Percentiles rank a stretch among this genome's conserved stretches.
Evolutionary conservation across 1,284 basidiomycete genomes (phyloP).

Genomic region (Ustilago crameri): DNA sequence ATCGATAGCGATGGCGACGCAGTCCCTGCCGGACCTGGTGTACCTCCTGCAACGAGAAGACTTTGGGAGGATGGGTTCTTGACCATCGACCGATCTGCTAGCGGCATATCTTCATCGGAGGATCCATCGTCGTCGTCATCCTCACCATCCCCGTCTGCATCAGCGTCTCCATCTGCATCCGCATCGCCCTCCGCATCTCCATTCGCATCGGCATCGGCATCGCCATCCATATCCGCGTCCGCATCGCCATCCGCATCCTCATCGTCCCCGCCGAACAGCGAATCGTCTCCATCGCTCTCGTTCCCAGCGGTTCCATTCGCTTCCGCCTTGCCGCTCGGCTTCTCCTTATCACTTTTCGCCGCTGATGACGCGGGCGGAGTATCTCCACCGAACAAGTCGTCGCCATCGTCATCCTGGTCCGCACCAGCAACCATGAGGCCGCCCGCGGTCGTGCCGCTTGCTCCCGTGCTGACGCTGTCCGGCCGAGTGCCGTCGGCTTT

Average conservation of each 20-base stretch:
- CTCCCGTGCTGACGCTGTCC: slow-evolving; percentile 5
- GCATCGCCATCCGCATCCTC: slow-evolving; percentile 39
- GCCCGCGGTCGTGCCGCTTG: slow-evolving; percentile 24
- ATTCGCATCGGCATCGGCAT: slow-evolving; percentile 49
- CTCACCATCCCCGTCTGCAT: slow-evolving; percentile 25
- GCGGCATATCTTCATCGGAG: slow-evolving; percentile 52
- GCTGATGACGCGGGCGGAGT: slow-evolving; percentile 28
- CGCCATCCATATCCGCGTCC: too few relatives aligned
- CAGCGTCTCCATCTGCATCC: slow-evolving; percentile 45
- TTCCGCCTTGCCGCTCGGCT: slow-evolving; percentile 14
- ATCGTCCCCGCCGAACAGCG: slow-evolving; percentile 47
- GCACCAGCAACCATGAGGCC: slow-evolving; percentile 40
- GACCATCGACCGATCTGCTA: slow-evolving; percentile 37
- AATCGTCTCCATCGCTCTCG: slow-evolving; percentile 46
- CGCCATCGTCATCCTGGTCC: slow-evolving; percentile 30
- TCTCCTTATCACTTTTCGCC: slow-evolving; percentile 6
- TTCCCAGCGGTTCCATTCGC: slow-evolving; percentile 12
- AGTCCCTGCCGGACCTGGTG: slow-evolving; percentile 2
- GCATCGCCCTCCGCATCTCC: slow-evolving; percentile 47
- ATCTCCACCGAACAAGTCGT: slow-evolving; percentile 47
- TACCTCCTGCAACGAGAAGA: slow-evolving; percentile 5
- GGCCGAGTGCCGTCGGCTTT: slow-evolving; percentile 23
- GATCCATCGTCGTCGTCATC: slow-evolving; percentile 68
- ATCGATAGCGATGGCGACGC: slow-evolving; percentile 24
- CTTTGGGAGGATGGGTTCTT: slow-evolving; percentile 29